phyloP scores from a whole-genome alignment of 208 protist genomes.

The Pavlovales sp. region DNA sequence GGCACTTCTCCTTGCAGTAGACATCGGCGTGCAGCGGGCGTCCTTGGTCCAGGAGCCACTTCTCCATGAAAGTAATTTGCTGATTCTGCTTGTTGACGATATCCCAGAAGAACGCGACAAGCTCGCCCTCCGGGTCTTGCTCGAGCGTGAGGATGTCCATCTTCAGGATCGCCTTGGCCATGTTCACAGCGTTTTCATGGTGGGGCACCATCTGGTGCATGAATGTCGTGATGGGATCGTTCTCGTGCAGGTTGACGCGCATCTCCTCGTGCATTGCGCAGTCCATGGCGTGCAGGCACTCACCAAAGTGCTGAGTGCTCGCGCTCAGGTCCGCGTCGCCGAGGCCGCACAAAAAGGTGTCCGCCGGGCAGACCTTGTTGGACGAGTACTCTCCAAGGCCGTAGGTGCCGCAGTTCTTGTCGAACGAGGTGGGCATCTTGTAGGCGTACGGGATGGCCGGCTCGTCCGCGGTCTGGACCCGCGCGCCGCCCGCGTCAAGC shows the following conservation, averaged over 20 bases:
- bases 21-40: no score
- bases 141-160: background rate
- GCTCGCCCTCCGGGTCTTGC: background rate
- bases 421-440: background rate
- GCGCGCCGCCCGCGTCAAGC: background rate
- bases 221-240: background rate
- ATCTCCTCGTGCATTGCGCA: conserved; percentile 1
- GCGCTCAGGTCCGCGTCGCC: no score
- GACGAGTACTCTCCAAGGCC: background rate
- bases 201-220: background rate
- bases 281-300: background rate
- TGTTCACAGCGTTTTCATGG: background rate
- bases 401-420: background rate
- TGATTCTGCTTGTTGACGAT: background rate
- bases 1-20: no score
- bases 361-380: background rate
- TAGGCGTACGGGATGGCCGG: background rate
- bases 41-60: background rate
- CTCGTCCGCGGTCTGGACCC: background rate
- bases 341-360: background rate
- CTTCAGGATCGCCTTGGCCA: background rate
- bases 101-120: background rate
- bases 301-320: background rate
- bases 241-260: background rate
- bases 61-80: background rate